Evolutionary conservation across 257 asterid genomes (phyloP).

Genomic region (Lavandula angustifolia): DNA sequence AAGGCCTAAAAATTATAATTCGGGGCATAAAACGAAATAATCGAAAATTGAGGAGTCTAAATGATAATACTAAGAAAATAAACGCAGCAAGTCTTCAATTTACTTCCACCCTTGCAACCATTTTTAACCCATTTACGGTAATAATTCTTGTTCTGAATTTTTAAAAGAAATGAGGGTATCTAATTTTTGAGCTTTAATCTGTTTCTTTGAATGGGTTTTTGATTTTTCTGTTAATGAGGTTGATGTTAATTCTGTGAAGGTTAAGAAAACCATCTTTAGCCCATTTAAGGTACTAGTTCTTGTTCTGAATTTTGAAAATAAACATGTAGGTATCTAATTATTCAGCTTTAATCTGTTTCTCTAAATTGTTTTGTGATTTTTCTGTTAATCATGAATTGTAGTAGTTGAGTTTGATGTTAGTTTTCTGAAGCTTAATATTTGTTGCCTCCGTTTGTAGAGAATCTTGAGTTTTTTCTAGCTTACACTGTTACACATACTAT

Average conservation of each 20-base stretch:
- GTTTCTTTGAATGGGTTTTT: slow-evolving; percentile 4
- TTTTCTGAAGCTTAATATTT: slow-evolving; percentile 16
- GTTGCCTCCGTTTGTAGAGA: slow-evolving; percentile 16
- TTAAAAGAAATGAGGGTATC: background rate
- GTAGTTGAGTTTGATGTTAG: slow-evolving; percentile 26
- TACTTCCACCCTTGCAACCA: slow-evolving; percentile 27
- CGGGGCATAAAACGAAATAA: background rate
- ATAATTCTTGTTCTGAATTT: slow-evolving; percentile 5
- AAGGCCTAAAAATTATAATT: slow-evolving; percentile 7
- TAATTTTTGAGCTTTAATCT: slow-evolving; percentile 16
- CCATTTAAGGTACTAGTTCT: slow-evolving; percentile 35
- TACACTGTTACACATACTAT: slow-evolving; percentile 68
- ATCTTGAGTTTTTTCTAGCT: slow-evolving; percentile 1
- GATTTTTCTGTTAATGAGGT: slow-evolving; percentile 3
- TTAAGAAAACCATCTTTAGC: background rate
- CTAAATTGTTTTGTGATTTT: slow-evolving; percentile 10
- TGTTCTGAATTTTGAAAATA: background rate
- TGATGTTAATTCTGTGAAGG: slow-evolving; percentile 21
- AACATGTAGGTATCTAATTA: background rate
- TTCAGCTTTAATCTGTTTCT: slow-evolving; percentile 16
- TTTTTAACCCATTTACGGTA: slow-evolving; percentile 35
- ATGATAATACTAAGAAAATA: slow-evolving; percentile 1
- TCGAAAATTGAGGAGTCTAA: slow-evolving; percentile 25
- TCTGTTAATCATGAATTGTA: slow-evolving; percentile 24
- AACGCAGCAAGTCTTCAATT: slow-evolving; percentile 7